Evolutionary conservation across 495 filamentous ascomycete genomes (phyloP).

Genomic region (Hyaloscypha hepaticicola): DNA sequence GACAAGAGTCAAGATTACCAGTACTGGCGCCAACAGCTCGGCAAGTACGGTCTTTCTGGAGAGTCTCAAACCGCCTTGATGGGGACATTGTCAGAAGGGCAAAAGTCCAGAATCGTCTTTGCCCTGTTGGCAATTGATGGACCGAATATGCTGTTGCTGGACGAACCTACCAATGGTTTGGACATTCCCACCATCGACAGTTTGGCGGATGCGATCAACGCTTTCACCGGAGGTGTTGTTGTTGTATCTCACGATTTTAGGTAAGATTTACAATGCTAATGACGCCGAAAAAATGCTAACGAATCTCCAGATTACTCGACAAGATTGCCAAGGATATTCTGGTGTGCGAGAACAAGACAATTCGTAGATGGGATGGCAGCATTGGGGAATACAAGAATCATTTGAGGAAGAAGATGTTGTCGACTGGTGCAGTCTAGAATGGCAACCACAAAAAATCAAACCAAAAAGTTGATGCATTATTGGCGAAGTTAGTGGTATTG

Average conservation of each 20-base stretch:
- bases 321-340: slow-evolving; percentile 99
- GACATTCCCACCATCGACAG: slow-evolving; percentile 99
- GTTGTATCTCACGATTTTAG: slow-evolving; percentile 99
- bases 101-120: slow-evolving; percentile 97
- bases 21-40: slow-evolving; percentile 98
- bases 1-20: slow-evolving; percentile 94
- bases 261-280: slow-evolving; percentile 45
- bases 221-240: slow-evolving; percentile 93
- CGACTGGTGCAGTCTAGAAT: slow-evolving; percentile 57
- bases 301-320: slow-evolving; percentile 74
- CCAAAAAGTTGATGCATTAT: slow-evolving; percentile 23
- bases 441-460: neutral
- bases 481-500: slow-evolving; percentile 7
- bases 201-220: slow-evolving; percentile 95
- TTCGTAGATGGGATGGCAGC: slow-evolving; percentile 80
- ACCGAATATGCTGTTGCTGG: slow-evolving; percentile 96
- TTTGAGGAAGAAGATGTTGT: slow-evolving; percentile 95
- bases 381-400: slow-evolving; percentile 98
- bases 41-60: slow-evolving; percentile 86
- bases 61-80: slow-evolving; percentile 95
- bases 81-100: slow-evolving; percentile 95
- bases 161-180: slow-evolving; percentile 98
- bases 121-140: slow-evolving; percentile 92
- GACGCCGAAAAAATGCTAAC: slow-evolving; percentile 1
- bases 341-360: slow-evolving; percentile 95